Evolutionary conservation across 768 basidiomycete genomes (phyloP).

Genomic region (Russula brevipes): DNA sequence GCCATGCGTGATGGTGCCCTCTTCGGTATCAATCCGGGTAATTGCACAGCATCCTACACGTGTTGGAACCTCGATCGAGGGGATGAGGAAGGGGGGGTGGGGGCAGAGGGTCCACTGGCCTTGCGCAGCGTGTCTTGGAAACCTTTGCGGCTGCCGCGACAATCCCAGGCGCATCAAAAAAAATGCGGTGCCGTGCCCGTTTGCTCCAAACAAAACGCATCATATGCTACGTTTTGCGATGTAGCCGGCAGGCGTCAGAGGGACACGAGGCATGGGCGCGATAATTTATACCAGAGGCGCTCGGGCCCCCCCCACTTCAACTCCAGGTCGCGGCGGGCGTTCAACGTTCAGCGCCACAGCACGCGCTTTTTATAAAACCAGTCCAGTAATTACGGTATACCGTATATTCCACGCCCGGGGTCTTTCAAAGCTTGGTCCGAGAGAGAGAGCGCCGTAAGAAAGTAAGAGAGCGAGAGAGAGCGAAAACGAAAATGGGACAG

Average conservation of each 20-base stretch:
- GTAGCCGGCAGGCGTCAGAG: not conserved
- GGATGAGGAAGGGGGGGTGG: not conserved
- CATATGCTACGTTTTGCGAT: not conserved
- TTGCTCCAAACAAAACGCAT: not conserved
- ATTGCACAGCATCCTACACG: conserved; percentile 18
- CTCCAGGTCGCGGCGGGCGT: too few relatives aligned
- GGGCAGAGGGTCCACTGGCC: conserved; percentile 14
- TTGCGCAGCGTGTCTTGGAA: conserved; percentile 13
- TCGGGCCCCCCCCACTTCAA: too few relatives aligned
- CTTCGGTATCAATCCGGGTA: conserved; percentile 11
- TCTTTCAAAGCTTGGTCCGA: too few relatives aligned
- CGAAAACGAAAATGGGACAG: too few relatives aligned
- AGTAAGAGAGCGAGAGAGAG: too few relatives aligned
- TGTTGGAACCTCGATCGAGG: conserved; percentile 16
- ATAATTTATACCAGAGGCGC: too few relatives aligned
- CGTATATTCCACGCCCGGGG: too few relatives aligned
- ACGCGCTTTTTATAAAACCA: too few relatives aligned
- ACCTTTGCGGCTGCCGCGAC: not conserved
- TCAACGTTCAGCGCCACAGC: too few relatives aligned
- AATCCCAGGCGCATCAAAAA: not conserved
- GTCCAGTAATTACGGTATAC: too few relatives aligned
- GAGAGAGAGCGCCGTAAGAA: too few relatives aligned
- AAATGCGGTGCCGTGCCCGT: not conserved
- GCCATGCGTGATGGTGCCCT: conserved; percentile 22
- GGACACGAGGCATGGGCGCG: too few relatives aligned